Base-by-base conservation (phyloP, 2,329 filamentous ascomycete species). In the Chaetomiaceae sp. region DNA sequence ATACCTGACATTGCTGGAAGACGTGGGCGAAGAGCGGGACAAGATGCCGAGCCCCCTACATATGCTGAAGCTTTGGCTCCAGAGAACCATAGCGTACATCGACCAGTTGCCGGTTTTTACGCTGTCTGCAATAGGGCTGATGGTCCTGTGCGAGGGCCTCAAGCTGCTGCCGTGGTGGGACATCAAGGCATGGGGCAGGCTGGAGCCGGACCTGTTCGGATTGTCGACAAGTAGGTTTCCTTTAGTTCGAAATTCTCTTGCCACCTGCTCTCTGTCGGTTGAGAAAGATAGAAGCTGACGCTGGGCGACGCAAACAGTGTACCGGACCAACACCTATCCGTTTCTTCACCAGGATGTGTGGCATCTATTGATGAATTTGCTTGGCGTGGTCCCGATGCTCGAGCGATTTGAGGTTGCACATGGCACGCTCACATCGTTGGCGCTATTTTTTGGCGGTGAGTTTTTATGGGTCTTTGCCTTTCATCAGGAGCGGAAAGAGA, bases 371-470 rank as follows among this genome's bases (percentile, higher is more conserved):
- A 74, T 95, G 66, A 96, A 97, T 70, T 69, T 90, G 21, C 48
- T 95, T 58, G 88, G 90, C 20, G 69, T 97, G 58, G 85, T 86
- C 34, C 94, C 94, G n/a, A 75, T 99, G 47, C 74, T 99, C 68
- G 92, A 96, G 71, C 82, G 91, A 56, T 99, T 97, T 70, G 94
- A 99, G 73, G 81, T 82, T 57, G 92, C 96, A 69, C 85, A 95
- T 69, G 94, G 94, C 48, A 97, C 92, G 7, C 75, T 97, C 65
- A 89, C 89, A 23, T 87, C 90, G n/a, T 69, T 95, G 58, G 82
- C 89, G 32, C 76, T 97, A 48, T 96, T 97, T 69, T 82, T 94
- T 64, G 94, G 94, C 53, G 91, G 90, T 95, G 77, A 75, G 90
- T 80, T 6, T 9, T 4, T 18, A 4, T 30, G 4, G 23, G 5